Evolutionary conservation across 2,329 filamentous ascomycete species (phyloP).

Genomic region (Trichophyton verrucosum): DNA sequence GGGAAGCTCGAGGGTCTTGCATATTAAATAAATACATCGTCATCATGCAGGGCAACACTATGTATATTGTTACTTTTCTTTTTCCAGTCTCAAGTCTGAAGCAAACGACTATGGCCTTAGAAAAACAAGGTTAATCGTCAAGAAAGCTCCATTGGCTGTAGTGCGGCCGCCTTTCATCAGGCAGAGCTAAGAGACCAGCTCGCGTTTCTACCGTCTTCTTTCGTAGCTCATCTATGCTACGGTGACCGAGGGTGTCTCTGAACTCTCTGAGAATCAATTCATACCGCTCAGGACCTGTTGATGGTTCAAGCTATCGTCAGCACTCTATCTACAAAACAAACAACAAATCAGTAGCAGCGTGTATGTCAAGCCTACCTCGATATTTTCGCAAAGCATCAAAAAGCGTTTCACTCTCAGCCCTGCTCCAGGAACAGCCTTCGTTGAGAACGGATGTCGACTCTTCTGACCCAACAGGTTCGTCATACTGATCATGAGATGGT

Average conservation of each 20-base stretch:
- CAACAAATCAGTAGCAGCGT: not conserved
- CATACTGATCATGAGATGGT: not conserved
- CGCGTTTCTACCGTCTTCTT: conserved; percentile 3
- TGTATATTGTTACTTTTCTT: not conserved
- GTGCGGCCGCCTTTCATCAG: not conserved
- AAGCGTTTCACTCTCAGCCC: conserved; percentile 1
- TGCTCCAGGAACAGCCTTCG: not conserved
- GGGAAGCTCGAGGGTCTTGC: not conserved
- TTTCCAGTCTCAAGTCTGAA: not conserved
- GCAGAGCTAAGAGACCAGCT: conserved; percentile 6
- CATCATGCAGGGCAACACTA: not conserved
- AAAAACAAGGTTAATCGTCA: not conserved
- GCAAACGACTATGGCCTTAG: not conserved
- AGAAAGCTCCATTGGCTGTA: conserved; percentile 5
- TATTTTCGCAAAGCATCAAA: conserved; percentile 6
- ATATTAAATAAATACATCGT: not conserved
- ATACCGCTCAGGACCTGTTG: conserved; percentile 4
- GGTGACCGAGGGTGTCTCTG: not conserved
- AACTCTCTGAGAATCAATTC: conserved; percentile 2
- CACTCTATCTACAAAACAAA: not conserved
- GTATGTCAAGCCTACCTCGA: not conserved
- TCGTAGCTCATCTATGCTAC: conserved; percentile 4
- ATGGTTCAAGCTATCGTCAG: not conserved
- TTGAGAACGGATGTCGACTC: not conserved
- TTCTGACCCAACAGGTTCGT: not conserved